Percentiles rank a stretch among this genome's conserved stretches.
phyloP scores from a whole-genome alignment of 768 basidiomycete genomes.

The Podaxis sp. region DNA sequence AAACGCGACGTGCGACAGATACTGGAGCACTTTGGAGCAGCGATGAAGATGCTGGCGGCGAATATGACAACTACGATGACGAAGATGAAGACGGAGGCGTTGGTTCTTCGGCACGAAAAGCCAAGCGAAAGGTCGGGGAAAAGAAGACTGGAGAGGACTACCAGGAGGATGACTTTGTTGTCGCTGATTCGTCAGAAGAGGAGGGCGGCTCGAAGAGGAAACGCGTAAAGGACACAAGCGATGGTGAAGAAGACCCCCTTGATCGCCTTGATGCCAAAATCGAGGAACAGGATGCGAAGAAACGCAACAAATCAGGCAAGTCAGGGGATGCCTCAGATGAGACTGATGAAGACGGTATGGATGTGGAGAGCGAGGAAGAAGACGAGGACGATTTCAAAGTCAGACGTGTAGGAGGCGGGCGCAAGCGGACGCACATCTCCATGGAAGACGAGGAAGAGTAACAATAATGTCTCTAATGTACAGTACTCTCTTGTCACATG shows the following conservation, averaged over 20 bases:
- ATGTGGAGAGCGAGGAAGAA: constrained; percentile 71
- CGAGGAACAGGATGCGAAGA: constrained; percentile 52
- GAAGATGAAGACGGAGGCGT: constrained; percentile 44
- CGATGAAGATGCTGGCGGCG: constrained; percentile 57
- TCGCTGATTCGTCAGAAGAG: constrained; percentile 76
- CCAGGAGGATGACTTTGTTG: constrained; percentile 82
- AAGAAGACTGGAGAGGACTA: constrained; percentile 63
- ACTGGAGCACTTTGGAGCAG: constrained; percentile 51
- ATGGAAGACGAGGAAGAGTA: constrained; percentile 65
- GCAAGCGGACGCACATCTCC: constrained; percentile 53
- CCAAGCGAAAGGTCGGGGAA: constrained; percentile 47
- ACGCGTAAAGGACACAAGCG: constrained; percentile 31
- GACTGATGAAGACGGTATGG: constrained; percentile 46
- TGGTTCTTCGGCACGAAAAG: constrained; percentile 32
- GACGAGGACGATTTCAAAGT: constrained; percentile 71
- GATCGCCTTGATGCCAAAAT: constrained; percentile 72
- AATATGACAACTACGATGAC: constrained; percentile 50
- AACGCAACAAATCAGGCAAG: constrained; percentile 27
- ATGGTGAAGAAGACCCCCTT: constrained; percentile 52
- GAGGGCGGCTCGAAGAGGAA: constrained; percentile 35
- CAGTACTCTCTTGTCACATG: constrained; percentile 5
- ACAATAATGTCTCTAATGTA: constrained; percentile 20
- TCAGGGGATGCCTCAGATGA: constrained; percentile 18
- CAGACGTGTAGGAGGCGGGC: constrained; percentile 46
- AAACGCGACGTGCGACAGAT: constrained; percentile 34